These are phyloP conservation scores for Parastagonospora avenae DNA, from an alignment of 2,329 filamentous ascomycete species.

Conservation along the genomic window DNA sequence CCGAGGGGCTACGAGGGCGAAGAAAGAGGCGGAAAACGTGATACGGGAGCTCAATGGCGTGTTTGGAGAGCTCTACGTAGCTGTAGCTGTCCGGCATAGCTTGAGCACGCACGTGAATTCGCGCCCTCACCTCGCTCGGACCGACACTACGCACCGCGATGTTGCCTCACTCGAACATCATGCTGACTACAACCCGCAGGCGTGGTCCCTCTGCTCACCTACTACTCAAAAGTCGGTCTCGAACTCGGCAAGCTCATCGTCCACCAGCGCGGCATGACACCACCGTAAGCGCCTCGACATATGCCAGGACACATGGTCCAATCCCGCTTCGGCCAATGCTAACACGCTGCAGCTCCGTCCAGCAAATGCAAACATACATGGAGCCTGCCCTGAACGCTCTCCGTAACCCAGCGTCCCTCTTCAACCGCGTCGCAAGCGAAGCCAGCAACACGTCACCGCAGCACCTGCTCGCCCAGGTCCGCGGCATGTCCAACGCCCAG, in stretches of 20 bases:
- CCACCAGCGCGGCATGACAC: constrained; percentile 86
- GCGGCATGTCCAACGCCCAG: constrained; percentile 74
- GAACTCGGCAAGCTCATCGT: constrained; percentile 90
- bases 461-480: constrained; percentile 62
- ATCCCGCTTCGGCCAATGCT: constrained; percentile 10
- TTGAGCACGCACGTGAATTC: neutral
- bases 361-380: constrained; percentile 87
- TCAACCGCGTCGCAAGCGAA: constrained; percentile 53
- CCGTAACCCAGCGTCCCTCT: constrained; percentile 68
- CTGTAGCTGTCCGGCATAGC: constrained; percentile 16
- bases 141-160: neutral
- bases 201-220: constrained; percentile 82
- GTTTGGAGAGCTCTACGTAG: constrained; percentile 11
- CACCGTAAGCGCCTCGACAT: constrained; percentile 72
- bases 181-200: constrained; percentile 57
- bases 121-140: neutral
- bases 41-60: constrained; percentile 21
- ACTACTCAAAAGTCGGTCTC: constrained; percentile 88
- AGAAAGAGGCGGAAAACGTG: neutral
- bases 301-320: neutral
- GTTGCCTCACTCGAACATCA: neutral
- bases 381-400: constrained; percentile 73
- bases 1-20: neutral
- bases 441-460: constrained; percentile 50
- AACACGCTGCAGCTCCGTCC: constrained; percentile 65